Evolutionary conservation across 331 rosid genomes (phyloP).

Genomic region (Telfairia occidentalis): DNA sequence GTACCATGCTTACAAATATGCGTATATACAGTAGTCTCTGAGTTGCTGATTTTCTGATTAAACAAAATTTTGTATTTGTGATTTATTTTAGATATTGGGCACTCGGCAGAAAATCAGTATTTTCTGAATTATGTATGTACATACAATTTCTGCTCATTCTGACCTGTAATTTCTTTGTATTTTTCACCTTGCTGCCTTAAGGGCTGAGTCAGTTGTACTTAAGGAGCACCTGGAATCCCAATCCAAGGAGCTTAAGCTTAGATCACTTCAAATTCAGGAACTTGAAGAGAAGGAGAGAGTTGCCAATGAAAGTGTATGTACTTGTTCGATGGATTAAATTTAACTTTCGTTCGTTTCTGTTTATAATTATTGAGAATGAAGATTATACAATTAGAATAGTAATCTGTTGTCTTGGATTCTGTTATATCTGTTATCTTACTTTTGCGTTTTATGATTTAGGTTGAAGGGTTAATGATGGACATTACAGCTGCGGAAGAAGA

Average conservation of each 20-base stretch:
- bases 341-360: not conserved
- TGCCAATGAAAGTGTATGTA: constrained; percentile 82
- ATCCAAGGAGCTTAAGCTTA: constrained; percentile 65
- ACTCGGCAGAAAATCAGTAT: not conserved
- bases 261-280: constrained; percentile 63
- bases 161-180: constrained; percentile 27
- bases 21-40: not conserved
- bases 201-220: constrained; percentile 88
- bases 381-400: not conserved
- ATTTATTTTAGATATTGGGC: not conserved
- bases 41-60: not conserved
- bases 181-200: constrained; percentile 45
- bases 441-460: constrained; percentile 26
- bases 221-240: constrained; percentile 82
- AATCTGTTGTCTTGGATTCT: not conserved
- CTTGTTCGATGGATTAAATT: not conserved
- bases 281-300: constrained; percentile 85
- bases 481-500: constrained; percentile 97
- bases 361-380: not conserved
- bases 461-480: constrained; percentile 97
- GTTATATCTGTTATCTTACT: not conserved
- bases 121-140: not conserved
- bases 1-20: constrained; percentile 3
- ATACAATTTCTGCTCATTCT: constrained; percentile 24
- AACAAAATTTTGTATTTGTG: not conserved